phyloP scores from a whole-genome alignment of 805 yeast genomes.

The Candida oleophila region DNA sequence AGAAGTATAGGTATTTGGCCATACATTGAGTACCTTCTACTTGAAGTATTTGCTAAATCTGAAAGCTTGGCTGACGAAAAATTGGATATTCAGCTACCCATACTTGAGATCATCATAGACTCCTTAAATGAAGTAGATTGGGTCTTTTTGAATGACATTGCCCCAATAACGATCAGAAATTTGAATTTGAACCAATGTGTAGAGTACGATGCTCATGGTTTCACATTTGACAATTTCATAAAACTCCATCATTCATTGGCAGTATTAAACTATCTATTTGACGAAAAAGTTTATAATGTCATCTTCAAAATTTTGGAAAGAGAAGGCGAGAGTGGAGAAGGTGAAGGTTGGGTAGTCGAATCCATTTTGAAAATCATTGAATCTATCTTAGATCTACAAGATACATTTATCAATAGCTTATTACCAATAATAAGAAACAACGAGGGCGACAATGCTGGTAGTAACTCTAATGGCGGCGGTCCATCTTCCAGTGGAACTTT shows the following conservation, averaged over 20 bases:
- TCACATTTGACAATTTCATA: conserved; percentile 33
- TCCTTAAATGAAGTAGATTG: conserved; percentile 37
- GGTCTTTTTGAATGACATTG: conserved; percentile 49
- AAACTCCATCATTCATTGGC: conserved; percentile 72
- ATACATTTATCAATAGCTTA: conserved; percentile 55
- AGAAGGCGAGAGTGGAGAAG: conserved; percentile 57
- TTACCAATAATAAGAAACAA: conserved; percentile 47
- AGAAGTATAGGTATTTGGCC: conserved; percentile 73
- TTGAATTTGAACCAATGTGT: conserved; percentile 10
- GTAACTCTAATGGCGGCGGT: conserved; percentile 15
- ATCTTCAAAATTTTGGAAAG: conserved; percentile 56
- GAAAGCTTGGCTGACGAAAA: conserved; percentile 37
- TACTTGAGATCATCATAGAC: conserved; percentile 51
- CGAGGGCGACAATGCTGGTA: conserved; percentile 4
- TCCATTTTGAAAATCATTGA: conserved; percentile 44
- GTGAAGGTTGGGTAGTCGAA: conserved; percentile 22
- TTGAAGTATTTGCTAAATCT: conserved; percentile 62
- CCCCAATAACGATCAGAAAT: conserved; percentile 43
- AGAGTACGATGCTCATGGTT: conserved; percentile 4
- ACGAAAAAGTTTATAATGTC: conserved; percentile 52
- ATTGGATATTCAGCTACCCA: conserved; percentile 48
- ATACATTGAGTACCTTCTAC: conserved; percentile 70
- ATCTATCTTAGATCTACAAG: conserved; percentile 52
- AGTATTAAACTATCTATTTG: conserved; percentile 59
- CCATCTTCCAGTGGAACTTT: conserved; percentile 6